Base-by-base conservation (phyloP, 495 filamentous ascomycete genomes). In the Niebla homalea region DNA sequence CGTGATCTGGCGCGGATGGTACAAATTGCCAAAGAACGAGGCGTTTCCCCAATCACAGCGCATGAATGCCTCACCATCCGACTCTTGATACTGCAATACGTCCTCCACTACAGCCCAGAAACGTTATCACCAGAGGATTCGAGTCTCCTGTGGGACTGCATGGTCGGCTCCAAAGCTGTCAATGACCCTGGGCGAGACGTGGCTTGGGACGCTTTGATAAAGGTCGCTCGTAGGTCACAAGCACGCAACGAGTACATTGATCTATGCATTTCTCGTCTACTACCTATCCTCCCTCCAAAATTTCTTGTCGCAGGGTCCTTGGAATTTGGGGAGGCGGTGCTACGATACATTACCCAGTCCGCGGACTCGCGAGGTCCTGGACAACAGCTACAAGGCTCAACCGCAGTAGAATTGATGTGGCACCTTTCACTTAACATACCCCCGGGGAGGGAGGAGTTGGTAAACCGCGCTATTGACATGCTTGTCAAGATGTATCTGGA, bases 401-500 rank as follows among this genome's bases (percentile, higher is more conserved):
- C 74, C 16, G 84, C 81, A 8, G 72, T 85, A 44, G 85, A 92
- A 46, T 73, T 86, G 38, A 69, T 96, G 43, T 97, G 90, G 90
- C 78, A 76, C 15, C 79, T 94, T 58, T 80, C 90, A 16, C 60
- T 95, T 43, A 79, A 73, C 18, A 80, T 85, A 12, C 79, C 78
- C 3, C 68, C 72, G n/a, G 73, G 75, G 40, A 81, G 77, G 0
- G 80, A 93, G 43, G 87, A 87, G 53, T 2, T 48, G 29, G 45
- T 18, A 18, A 65, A 72, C 5, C 65, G 73, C 40, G 81, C 84
- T 3, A 89, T 83, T 21, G 67, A 69, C 32, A 74, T 78, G 18
- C 76, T 94, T 8, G 86, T 89, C 32, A 71, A 80, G 25, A 70
- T 85, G n/a, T 94, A 89, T 55, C 62, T 95, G 14, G 79, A 83